phyloP scores from a whole-genome alignment of 1,284 basidiomycete species.

The Sporisorium exsertum region DNA sequence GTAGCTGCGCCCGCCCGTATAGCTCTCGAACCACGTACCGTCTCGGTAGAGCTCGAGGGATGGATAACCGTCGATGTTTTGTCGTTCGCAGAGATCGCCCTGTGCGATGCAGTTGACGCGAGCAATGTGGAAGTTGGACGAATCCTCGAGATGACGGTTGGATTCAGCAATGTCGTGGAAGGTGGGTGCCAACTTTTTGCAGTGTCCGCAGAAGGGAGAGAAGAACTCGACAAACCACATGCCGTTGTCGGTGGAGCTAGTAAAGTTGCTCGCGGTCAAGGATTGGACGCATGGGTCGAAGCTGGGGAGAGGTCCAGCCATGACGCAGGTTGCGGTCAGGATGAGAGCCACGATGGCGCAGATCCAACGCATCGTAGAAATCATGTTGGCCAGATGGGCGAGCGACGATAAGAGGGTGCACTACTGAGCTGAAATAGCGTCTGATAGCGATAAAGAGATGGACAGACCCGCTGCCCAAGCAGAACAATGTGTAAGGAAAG shows the following conservation, averaged over 20 bases:
- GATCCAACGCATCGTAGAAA: conserved; percentile 11
- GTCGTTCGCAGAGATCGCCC: conserved; percentile 53
- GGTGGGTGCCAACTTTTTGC: conserved; percentile 80
- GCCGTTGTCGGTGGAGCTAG: conserved; percentile 23
- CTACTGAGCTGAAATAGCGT: neutral
- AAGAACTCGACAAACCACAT: conserved; percentile 64
- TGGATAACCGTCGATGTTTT: conserved; percentile 54
- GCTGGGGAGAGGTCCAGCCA: conserved; percentile 20
- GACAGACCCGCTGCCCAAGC: no score
- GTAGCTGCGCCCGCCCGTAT: conserved; percentile 36
- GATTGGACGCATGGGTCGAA: conserved; percentile 24
- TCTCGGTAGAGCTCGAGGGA: conserved; percentile 54
- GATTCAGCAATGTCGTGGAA: conserved; percentile 78
- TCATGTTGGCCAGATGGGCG: conserved; percentile 7
- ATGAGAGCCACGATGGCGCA: conserved; percentile 8
- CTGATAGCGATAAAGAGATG: no score
- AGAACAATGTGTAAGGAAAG: no score
- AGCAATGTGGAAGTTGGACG: conserved; percentile 60
- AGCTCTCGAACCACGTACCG: conserved; percentile 44
- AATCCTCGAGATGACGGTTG: conserved; percentile 41
- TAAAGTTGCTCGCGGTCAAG: conserved; percentile 39
- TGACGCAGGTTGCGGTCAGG: neutral
- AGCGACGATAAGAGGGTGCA: neutral
- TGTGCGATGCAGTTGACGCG: conserved; percentile 64
- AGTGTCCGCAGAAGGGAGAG: conserved; percentile 81